phyloP scores from a whole-genome alignment of 202 grass and related monocot species.

The Alloteropsis angusta region DNA sequence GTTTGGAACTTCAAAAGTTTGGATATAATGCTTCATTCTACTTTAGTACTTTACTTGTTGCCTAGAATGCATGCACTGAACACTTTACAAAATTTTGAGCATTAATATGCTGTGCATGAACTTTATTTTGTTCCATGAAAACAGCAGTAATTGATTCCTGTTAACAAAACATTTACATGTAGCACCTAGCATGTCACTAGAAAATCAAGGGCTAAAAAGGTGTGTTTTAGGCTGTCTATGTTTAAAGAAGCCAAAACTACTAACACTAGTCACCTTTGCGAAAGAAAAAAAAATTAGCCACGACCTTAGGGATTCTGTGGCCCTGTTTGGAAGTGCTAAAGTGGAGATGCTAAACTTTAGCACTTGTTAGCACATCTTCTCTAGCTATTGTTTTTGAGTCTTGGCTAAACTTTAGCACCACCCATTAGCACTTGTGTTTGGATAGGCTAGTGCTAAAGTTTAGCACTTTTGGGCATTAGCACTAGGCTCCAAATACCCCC shows the following conservation, averaged over 20 bases:
- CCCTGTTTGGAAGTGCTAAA: too few species aligned
- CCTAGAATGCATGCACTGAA: background rate
- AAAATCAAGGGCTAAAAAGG: background rate
- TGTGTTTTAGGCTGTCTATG: background rate
- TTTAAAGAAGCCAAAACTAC: background rate
- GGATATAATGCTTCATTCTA: background rate
- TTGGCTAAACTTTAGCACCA: too few species aligned
- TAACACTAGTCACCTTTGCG: background rate
- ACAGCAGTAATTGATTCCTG: background rate
- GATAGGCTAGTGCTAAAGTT: too few species aligned
- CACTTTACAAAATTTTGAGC: background rate
- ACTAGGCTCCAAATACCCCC: too few species aligned
- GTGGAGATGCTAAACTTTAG: too few species aligned
- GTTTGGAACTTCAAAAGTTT: background rate
- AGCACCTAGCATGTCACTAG: background rate
- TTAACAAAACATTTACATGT: background rate
- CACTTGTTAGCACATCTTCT: too few species aligned
- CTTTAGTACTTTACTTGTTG: background rate
- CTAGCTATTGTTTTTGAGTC: too few species aligned
- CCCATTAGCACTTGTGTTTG: too few species aligned
- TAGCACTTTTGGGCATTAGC: too few species aligned
- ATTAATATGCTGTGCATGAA: background rate
- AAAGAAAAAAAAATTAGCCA: background rate
- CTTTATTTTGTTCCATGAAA: background rate
- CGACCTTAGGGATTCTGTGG: background rate